phyloP scores from a whole-genome alignment of 345 rosid species.

The Corchorus capsularis region DNA sequence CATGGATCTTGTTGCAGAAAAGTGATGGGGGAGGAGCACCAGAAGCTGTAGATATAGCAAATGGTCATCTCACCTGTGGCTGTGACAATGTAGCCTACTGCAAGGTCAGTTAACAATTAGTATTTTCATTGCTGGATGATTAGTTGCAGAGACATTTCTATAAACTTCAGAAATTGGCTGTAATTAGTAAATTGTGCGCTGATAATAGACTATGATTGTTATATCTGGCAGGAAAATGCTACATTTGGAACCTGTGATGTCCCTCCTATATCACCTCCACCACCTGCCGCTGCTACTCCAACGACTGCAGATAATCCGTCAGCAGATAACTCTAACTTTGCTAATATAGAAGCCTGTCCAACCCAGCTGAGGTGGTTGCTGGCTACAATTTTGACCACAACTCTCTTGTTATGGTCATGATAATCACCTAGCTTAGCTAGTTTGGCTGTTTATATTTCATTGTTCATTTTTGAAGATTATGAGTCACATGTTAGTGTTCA shows the following conservation, averaged over 20 bases:
- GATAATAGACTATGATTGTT: neutral
- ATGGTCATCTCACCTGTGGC: conserved; percentile 94
- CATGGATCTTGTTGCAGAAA: conserved; percentile 44
- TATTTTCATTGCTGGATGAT: too few relatives aligned
- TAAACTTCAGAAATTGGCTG: too few relatives aligned
- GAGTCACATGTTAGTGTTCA: neutral
- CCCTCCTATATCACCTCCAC: conserved; percentile 73
- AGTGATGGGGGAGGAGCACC: conserved; percentile 93
- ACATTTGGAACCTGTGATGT: conserved; percentile 76
- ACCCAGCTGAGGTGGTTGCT: conserved; percentile 34
- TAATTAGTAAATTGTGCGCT: neutral
- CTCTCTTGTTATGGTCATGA: conserved; percentile 33
- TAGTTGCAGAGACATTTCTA: neutral
- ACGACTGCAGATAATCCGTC: neutral
- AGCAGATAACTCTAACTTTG: conserved; percentile 26
- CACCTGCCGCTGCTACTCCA: conserved; percentile 46
- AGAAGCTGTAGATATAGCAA: conserved; percentile 78
- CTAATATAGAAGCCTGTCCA: conserved; percentile 26
- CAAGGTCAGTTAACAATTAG: conserved; percentile 61
- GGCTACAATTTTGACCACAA: conserved; percentile 35
- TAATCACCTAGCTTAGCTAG: conserved; percentile 15
- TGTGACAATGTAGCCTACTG: conserved; percentile 75
- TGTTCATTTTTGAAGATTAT: conserved; percentile 6
- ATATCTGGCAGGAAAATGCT: conserved; percentile 59
- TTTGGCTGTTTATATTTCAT: conserved; percentile 6